Percentiles rank a stretch among this genome's conserved stretches.
phyloP scores from a whole-genome alignment of 176 grass and related monocot species.

The Juncus effusus region DNA sequence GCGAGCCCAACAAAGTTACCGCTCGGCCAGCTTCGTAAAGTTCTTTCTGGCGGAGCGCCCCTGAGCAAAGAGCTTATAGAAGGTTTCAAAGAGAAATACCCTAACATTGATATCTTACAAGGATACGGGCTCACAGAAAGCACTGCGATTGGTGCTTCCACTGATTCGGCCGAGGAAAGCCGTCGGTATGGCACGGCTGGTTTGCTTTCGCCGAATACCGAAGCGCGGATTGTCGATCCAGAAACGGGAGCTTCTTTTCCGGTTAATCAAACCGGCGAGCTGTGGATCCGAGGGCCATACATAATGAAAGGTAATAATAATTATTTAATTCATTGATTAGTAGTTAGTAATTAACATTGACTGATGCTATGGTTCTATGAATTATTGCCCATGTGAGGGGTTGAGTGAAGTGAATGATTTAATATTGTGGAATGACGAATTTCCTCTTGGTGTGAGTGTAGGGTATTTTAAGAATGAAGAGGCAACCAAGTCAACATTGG shows the following conservation, averaged over 20 bases:
- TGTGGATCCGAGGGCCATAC: slow-evolving; percentile 80
- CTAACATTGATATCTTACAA: slow-evolving; percentile 75
- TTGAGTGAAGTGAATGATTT: not conserved
- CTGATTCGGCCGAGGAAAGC: slow-evolving; percentile 87
- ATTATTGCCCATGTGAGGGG: not conserved
- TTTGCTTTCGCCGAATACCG: slow-evolving; percentile 74
- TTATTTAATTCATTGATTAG: not conserved
- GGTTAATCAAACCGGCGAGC: slow-evolving; percentile 77
- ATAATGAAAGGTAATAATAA: slow-evolving; percentile 87
- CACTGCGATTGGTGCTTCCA: slow-evolving; percentile 88
- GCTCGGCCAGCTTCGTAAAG: slow-evolving; percentile 46
- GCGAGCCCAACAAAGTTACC: slow-evolving; percentile 48
- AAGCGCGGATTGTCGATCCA: slow-evolving; percentile 83
- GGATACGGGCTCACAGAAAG: slow-evolving; percentile 93
- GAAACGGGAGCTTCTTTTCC: slow-evolving; percentile 49
- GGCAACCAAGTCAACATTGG: slow-evolving; percentile 60
- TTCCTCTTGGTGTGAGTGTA: slow-evolving; percentile 14
- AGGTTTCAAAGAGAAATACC: slow-evolving; percentile 85
- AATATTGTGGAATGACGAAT: slow-evolving; percentile 7
- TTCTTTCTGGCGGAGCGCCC: slow-evolving; percentile 77
- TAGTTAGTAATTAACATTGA: not conserved
- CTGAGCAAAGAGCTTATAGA: slow-evolving; percentile 80
- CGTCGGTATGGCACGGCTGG: slow-evolving; percentile 79
- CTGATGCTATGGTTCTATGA: not conserved
- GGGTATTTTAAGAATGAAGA: slow-evolving; percentile 82